phyloP scores from a whole-genome alignment of 2,329 filamentous ascomycete species.

The Cercospora sp. region DNA sequence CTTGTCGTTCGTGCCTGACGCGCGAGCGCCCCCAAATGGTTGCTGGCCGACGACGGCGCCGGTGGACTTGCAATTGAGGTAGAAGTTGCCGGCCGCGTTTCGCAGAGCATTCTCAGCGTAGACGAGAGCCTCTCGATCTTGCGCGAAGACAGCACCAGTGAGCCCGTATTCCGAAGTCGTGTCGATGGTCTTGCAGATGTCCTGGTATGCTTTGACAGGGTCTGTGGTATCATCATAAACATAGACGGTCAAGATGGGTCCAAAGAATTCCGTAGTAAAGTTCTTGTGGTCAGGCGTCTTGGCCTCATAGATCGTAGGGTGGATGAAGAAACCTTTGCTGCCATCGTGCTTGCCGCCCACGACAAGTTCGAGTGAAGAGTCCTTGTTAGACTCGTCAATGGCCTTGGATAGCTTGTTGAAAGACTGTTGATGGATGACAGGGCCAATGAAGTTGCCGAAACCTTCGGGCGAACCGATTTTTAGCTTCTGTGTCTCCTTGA shows the following conservation, averaged over 20 bases:
- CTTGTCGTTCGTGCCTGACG: slow-evolving; percentile 60
- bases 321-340: slow-evolving; percentile 77
- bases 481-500: slow-evolving; percentile 67
- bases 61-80: slow-evolving; percentile 77
- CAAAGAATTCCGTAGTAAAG: slow-evolving; percentile 77
- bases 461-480: slow-evolving; percentile 69
- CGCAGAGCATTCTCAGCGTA: slow-evolving; percentile 70
- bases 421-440: slow-evolving; percentile 77
- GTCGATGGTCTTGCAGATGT: slow-evolving; percentile 66
- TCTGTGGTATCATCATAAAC: slow-evolving; percentile 67
- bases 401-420: slow-evolving; percentile 77
- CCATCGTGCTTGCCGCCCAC: slow-evolving; percentile 75
- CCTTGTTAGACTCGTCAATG: slow-evolving; percentile 77
- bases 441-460: slow-evolving; percentile 78
- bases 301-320: slow-evolving; percentile 79
- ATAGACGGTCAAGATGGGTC: slow-evolving; percentile 71
- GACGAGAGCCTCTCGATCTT: slow-evolving; percentile 64
- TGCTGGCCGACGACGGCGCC: slow-evolving; percentile 48
- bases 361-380: slow-evolving; percentile 70
- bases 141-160: slow-evolving; percentile 73
- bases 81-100: slow-evolving; percentile 78
- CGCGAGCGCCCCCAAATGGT: slow-evolving; percentile 54
- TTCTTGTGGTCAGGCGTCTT: slow-evolving; percentile 72
- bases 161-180: slow-evolving; percentile 73
- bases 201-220: slow-evolving; percentile 56